Conservation (phyloP, 73 alveolate genomes). For the Tetrahymena thermophila region DNA sequence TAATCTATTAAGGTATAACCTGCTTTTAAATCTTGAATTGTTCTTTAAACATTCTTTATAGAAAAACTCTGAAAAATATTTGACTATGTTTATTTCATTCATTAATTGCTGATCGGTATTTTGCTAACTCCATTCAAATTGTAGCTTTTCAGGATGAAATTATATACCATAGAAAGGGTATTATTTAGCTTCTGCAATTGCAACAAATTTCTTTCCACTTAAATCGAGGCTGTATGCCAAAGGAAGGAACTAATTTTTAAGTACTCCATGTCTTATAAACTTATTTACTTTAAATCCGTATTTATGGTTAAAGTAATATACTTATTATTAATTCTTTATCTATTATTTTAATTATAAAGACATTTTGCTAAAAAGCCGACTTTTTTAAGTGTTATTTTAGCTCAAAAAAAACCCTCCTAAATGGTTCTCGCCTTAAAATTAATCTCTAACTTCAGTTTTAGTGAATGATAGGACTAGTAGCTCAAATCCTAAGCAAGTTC, state of each 20-base stretch:
- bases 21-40: neutral
- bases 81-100: neutral
- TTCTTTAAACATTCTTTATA: neutral
- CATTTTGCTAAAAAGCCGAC: neutral
- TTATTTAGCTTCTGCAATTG: neutral
- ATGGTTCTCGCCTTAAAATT: neutral
- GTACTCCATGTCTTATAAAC: neutral
- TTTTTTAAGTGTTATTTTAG: neutral
- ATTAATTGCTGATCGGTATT: neutral
- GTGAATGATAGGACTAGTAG: neutral
- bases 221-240: neutral
- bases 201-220: neutral
- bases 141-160: constrained; percentile 1
- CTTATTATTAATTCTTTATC: neutral
- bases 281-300: neutral
- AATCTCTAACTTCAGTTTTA: neutral
- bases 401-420: neutral
- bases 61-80: neutral
- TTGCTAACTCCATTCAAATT: neutral
- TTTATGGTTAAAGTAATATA: neutral
- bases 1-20: neutral
- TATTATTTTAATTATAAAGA: neutral
- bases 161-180: neutral
- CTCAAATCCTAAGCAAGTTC: neutral
- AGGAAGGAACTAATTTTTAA: neutral